Evolutionary conservation across 2,329 filamentous ascomycete genomes (phyloP), one percentile per base, ranked within the genome.

Genomic region (Hymenoscyphus fraxineus): DNA sequence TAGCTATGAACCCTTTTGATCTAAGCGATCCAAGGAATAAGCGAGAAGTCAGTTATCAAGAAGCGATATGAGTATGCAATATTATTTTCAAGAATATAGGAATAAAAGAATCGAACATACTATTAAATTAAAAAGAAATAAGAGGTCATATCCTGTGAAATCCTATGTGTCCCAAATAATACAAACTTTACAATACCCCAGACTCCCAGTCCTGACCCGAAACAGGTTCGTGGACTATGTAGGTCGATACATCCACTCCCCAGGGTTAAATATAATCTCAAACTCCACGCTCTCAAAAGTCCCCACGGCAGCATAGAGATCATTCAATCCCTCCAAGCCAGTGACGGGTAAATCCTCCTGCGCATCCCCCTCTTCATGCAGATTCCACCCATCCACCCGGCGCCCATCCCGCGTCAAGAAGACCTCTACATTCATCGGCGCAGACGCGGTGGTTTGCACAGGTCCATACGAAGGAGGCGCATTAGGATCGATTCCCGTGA

Each of bases 281-380:
- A 91, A 88, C 58, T 83, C 82, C 1, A 89, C 84, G n/a, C 78
- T 81, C 2, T 88, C 87, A 75, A 88, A 93, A 13, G 87, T 83
- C 0, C 91, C 91, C 57, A 95, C 80, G 0, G 89, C 86, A 16
- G 86, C 88, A 71, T 86, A 87, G 64, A 93, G 68, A 74, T 94
- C 91, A 70, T 89, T 85, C 60, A 85, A 82, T 0, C 90, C 90
- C 73, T 91, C 87, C 58, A 94, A 76, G 0, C 91, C 91, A 4
- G 78, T 81, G 1, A 90, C 84, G 0, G 87, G 85, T 64, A 85
- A 76, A 71, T 89, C 86, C 71, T 84, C 77, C 68, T 84, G 78
- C 3, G 79, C 77, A 74, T 94, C 91, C 61, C 84, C 82, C 79
- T 92, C 88, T 78, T 93, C 90, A 70, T 92, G 86, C 57, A 93